phyloP scores from a whole-genome alignment of 768 basidiomycete genomes.

The Chiua virens region DNA sequence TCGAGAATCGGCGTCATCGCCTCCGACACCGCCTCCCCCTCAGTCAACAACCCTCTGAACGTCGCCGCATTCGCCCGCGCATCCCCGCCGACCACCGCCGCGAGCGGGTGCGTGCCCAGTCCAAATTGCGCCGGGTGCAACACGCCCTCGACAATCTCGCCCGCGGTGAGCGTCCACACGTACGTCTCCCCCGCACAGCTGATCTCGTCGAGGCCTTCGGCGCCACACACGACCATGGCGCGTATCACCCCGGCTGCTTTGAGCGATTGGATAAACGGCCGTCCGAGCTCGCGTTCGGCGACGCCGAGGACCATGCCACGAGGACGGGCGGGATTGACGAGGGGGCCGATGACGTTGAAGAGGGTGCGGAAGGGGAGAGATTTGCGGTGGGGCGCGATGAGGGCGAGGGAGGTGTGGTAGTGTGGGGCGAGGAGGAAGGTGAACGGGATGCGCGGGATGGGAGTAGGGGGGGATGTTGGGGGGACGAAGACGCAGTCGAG shows the following conservation, averaged over 20 bases:
- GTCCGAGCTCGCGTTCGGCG: constrained; percentile 76
- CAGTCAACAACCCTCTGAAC: constrained; percentile 62
- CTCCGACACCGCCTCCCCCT: constrained; percentile 54
- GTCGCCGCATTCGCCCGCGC: constrained; percentile 80
- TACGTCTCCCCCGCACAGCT: constrained; percentile 89
- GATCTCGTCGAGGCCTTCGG: constrained; percentile 91
- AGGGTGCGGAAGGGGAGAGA: constrained; percentile 92
- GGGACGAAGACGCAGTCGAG: constrained; percentile 75
- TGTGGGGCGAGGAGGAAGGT: constrained; percentile 92
- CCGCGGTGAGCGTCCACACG: constrained; percentile 74
- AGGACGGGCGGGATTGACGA: constrained; percentile 89
- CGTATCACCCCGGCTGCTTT: constrained; percentile 72
- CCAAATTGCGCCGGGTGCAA: constrained; percentile 81
- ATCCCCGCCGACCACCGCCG: constrained; percentile 67
- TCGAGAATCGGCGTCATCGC: constrained; percentile 66
- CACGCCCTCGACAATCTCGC: constrained; percentile 57
- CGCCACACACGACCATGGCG: constrained; percentile 91
- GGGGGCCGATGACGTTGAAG: constrained; percentile 93
- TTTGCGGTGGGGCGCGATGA: constrained; percentile 81
- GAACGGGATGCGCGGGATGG: constrained; percentile 73
- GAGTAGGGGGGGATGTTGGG: constrained; percentile 46
- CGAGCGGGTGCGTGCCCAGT: constrained; percentile 65
- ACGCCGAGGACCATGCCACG: constrained; percentile 91
- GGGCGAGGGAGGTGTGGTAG: constrained; percentile 85
- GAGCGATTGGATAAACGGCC: constrained; percentile 76